Evolutionary conservation across 108 stramenopile species (phyloP).

Genomic region (Bacterosira constricta): DNA sequence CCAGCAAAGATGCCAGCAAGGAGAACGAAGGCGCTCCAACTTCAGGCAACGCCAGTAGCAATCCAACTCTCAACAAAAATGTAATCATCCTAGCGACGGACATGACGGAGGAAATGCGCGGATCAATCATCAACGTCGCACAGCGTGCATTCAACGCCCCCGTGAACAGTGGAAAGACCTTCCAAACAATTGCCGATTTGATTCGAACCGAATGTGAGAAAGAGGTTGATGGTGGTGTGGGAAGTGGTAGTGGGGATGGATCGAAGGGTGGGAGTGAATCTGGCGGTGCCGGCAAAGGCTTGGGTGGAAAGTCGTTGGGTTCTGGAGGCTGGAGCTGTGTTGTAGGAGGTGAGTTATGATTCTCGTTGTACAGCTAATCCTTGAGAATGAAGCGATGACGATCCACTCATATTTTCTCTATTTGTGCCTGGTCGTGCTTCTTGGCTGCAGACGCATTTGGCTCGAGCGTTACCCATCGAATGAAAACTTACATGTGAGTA

Average conservation of each 20-base stretch:
- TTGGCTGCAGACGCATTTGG: constrained; percentile 32
- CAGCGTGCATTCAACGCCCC: constrained; percentile 16
- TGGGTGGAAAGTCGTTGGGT: not conserved
- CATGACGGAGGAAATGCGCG: constrained; percentile 29
- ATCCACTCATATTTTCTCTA: too few relatives aligned
- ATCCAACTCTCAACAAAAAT: constrained; percentile 1
- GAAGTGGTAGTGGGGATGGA: not conserved
- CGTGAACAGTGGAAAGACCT: constrained; percentile 20
- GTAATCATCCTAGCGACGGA: constrained; percentile 14
- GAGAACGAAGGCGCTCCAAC: constrained; percentile 3
- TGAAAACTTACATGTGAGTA: constrained; percentile 41
- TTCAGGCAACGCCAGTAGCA: not conserved
- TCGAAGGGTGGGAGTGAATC: not conserved
- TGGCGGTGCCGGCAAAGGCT: not conserved
- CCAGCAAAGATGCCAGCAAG: constrained; percentile 7
- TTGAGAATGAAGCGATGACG: too few relatives aligned
- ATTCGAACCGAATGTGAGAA: constrained; percentile 20
- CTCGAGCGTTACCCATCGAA: constrained; percentile 27
- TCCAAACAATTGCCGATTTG: constrained; percentile 24
- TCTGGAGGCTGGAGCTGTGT: constrained; percentile 33
- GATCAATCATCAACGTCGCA: constrained; percentile 19
- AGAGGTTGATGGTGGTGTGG: not conserved
- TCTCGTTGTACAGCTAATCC: too few relatives aligned
- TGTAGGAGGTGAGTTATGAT: too few relatives aligned
- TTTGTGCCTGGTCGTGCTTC: too few relatives aligned